These are phyloP conservation scores for Tylopilus cervinicoccineus DNA, from an alignment of 768 basidiomycete genomes.

Conservation along the genomic window DNA sequence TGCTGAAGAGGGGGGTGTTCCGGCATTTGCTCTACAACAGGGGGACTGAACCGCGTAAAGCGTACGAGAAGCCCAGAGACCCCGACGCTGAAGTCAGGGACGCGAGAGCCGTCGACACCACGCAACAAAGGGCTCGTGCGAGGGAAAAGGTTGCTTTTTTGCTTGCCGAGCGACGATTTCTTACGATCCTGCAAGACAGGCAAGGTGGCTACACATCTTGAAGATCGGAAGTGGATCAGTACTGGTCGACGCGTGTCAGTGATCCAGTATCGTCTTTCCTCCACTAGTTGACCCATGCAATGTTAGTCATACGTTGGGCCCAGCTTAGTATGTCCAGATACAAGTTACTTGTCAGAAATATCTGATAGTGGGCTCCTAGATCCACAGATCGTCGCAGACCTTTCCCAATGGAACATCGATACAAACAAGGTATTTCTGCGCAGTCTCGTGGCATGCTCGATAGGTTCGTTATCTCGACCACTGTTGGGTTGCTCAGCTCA, in stretches of 20 bases:
- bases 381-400: conserved; percentile 33
- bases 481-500: background rate
- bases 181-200: conserved; percentile 41
- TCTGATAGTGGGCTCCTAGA: conserved; percentile 29
- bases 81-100: background rate
- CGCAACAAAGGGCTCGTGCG: conserved; percentile 3
- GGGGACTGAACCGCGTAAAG: conserved; percentile 58
- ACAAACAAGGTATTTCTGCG: conserved; percentile 48
- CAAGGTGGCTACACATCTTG: conserved; percentile 56
- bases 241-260: conserved; percentile 70
- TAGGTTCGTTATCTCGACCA: conserved; percentile 40
- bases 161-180: background rate
- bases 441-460: conserved; percentile 60
- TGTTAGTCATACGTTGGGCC: conserved; percentile 73
- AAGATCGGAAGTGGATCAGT: conserved; percentile 57
- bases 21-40: conserved; percentile 80
- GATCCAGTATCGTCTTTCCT: background rate
- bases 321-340: conserved; percentile 49
- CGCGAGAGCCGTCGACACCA: background rate
- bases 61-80: conserved; percentile 19
- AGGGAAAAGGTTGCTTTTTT: conserved; percentile 26
- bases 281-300: background rate
- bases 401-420: conserved; percentile 51
- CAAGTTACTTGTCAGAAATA: background rate
- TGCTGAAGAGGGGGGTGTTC: conserved; percentile 79